These are phyloP conservation scores for Fraxinus ornus DNA, from an alignment of 305 asterid genomes.

Conservation along the genomic window DNA sequence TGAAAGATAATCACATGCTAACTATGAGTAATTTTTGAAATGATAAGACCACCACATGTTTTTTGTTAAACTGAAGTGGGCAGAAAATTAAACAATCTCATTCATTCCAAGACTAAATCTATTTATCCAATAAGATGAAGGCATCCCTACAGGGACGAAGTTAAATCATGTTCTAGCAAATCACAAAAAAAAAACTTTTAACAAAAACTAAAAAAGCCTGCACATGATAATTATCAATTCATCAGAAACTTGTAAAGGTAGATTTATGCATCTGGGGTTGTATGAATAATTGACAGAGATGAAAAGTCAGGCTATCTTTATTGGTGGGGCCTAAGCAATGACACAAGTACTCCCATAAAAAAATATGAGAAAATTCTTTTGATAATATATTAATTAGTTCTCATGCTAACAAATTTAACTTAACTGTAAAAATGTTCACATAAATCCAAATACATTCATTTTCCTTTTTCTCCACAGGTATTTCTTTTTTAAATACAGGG, in stretches of 20 bases:
- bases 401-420: neutral
- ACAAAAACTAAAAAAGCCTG: neutral
- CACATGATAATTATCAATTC: neutral
- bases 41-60: neutral
- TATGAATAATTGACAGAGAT: neutral
- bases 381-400: neutral
- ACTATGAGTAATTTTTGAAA: constrained; percentile 21
- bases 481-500: neutral
- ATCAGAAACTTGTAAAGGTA: neutral
- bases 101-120: neutral
- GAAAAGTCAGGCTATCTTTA: neutral
- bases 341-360: neutral
- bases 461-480: neutral
- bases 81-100: neutral
- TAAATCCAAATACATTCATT: neutral
- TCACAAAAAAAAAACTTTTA: neutral
- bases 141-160: neutral
- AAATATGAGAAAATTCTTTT: neutral
- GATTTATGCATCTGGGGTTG: neutral
- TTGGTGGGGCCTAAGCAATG: neutral
- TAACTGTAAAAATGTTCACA: neutral
- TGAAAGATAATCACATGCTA: constrained; percentile 31
- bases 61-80: neutral
- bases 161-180: neutral
- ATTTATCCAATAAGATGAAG: neutral